Conservation (phyloP, 2,329 filamentous ascomycete species). For the Sordariomycetes sp. region DNA sequence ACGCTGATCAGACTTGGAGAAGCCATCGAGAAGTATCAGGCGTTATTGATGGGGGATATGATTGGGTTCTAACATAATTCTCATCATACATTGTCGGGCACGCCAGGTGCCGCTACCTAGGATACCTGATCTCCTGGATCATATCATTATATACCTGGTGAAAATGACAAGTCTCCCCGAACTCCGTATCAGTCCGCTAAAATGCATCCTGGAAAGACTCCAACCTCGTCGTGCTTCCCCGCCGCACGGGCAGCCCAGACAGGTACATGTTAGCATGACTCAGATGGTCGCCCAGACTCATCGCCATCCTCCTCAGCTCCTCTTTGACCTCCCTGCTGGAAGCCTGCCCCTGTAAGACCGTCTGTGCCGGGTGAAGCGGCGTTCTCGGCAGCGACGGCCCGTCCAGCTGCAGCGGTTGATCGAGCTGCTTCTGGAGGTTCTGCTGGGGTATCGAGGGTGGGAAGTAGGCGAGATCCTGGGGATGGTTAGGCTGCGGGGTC, state of each 20-base stretch:
- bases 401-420: constrained; percentile 9
- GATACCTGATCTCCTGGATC: background rate
- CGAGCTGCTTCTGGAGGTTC: constrained; percentile 9
- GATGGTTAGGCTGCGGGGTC: background rate
- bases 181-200: background rate
- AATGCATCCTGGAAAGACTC: constrained; percentile 13
- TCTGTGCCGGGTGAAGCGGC: constrained; percentile 35
- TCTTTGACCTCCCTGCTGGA: constrained; percentile 40
- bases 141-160: background rate
- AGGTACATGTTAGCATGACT: constrained; percentile 34
- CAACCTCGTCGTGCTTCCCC: constrained; percentile 19
- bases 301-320: constrained; percentile 39
- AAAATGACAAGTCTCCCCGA: background rate
- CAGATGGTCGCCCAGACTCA: constrained; percentile 39
- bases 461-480: constrained; percentile 1
- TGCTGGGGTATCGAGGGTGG: constrained; percentile 9
- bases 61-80: constrained; percentile 24
- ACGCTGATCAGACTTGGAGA: constrained; percentile 72
- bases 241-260: constrained; percentile 26
- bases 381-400: constrained; percentile 19
- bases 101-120: too few species aligned
- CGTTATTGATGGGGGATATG: constrained; percentile 64
- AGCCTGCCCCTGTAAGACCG: constrained; percentile 46
- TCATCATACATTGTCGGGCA: background rate
- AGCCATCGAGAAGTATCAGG: constrained; percentile 73